A percentile compares a stretch with the other conserved stretches of the same genome.
Conservation (phyloP, 2,329 filamentous ascomycete genomes). For the Fusarium succisae region DNA sequence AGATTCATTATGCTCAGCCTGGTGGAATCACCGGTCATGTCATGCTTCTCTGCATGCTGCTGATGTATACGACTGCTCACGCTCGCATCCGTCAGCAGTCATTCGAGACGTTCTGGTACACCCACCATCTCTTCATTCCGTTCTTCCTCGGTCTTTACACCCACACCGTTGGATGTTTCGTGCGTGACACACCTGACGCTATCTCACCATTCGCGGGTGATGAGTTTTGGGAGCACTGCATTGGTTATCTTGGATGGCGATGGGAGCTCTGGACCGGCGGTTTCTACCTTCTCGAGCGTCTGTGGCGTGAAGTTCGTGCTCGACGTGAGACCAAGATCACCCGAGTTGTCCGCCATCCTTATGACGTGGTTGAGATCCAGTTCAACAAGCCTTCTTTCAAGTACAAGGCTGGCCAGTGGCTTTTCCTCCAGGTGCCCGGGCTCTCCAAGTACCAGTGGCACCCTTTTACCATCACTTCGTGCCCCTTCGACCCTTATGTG, state of each 20-base stretch:
- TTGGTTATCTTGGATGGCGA: slow-evolving; percentile 95
- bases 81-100: slow-evolving; percentile 94
- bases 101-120: slow-evolving; percentile 99
- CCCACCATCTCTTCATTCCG: slow-evolving; percentile 96
- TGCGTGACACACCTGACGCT: slow-evolving; percentile 77
- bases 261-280: slow-evolving; percentile 92
- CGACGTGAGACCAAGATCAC: slow-evolving; percentile 88
- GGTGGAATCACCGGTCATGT: slow-evolving; percentile 95
- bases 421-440: slow-evolving; percentile 92
- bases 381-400: slow-evolving; percentile 96
- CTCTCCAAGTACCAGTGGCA: slow-evolving; percentile 95
- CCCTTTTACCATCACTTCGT: slow-evolving; percentile 98
- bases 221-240: slow-evolving; percentile 88
- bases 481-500: slow-evolving; percentile 93
- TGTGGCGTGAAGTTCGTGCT: slow-evolving; percentile 90
- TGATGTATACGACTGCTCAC: slow-evolving; percentile 98
- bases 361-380: slow-evolving; percentile 96
- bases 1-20: slow-evolving; percentile 91
- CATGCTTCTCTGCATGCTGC: slow-evolving; percentile 98
- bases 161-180: slow-evolving; percentile 95
- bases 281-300: slow-evolving; percentile 85
- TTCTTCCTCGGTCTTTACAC: slow-evolving; percentile 95
- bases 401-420: slow-evolving; percentile 98
- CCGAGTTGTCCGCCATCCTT: slow-evolving; percentile 94
- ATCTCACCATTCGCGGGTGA: slow-evolving; percentile 86